Evolutionary conservation across 306 rosid species (phyloP), one percentile per base, ranked within the genome.

Genomic region (Cyclanthera cordifolia): DNA sequence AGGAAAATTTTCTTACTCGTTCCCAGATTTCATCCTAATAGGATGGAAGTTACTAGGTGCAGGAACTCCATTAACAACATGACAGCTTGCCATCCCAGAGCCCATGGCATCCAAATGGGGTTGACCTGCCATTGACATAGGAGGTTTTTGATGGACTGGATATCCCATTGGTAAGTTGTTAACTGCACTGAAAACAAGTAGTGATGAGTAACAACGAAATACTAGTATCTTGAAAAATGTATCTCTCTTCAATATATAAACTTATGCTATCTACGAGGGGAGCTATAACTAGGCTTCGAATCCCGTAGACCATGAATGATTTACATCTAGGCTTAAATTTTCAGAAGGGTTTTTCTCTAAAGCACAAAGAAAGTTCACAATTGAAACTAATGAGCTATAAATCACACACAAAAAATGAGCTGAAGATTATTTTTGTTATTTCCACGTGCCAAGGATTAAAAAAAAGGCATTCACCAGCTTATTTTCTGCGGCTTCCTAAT

Each of bases 141-240:
- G 77, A 80, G 85, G 93, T 52, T 89, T 90, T 76, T 87, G 97
- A 71, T 88, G 85, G 49, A 91, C 83, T 2, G 97, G 97, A 72
- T 91, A 88, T 76, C 97, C 94, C 91, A 88, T 91, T 20, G 97
- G 95, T 70, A 91, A 83, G 82, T 88, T 90, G 82, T 88, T 91
- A 78, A 91, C 97, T 91, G 96, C 95, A 83, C 94, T 83, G 88
- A 86, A 72, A 86, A 88, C 71, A 85, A 75, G 87, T 63, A 80
- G 77, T 81, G 74, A 76, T 88, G 79, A 81, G 78, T 80, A 66
- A 84, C 43, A 73, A 34, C 39, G 67, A 75, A 52, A 45, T 45
- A 8, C 71, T 24, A 47, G 55, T 66, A 25, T 7, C 71, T 14
- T 16, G 54, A 32, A 66, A 45, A 4, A 47, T 45, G 19, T 16